Conservation (phyloP, 164 flowering plant species). For the Magnolia officinalis region DNA sequence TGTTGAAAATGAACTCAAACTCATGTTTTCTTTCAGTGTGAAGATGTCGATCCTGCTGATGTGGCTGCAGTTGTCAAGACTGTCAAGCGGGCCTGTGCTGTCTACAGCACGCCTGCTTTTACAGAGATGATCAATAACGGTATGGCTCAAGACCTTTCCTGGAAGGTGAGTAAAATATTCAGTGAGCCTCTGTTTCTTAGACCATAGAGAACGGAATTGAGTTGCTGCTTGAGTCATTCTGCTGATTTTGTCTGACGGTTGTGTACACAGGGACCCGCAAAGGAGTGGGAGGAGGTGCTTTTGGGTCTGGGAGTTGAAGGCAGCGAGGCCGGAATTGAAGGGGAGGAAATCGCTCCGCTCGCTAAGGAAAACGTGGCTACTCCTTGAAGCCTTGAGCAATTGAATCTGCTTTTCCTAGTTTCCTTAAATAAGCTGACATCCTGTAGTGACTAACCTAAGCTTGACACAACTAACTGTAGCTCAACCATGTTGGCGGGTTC, state of each 20-base stretch:
- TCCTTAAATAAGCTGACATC: background rate
- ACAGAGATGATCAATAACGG: slow-evolving; percentile 69
- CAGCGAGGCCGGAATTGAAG: slow-evolving; percentile 63
- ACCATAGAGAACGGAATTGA: background rate
- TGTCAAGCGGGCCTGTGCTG: slow-evolving; percentile 52
- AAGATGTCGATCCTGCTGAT: slow-evolving; percentile 67
- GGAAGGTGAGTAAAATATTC: slow-evolving; percentile 64
- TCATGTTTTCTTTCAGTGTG: slow-evolving; percentile 47
- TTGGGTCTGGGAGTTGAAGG: slow-evolving; percentile 60
- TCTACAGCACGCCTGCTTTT: slow-evolving; percentile 60
- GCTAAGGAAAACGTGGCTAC: slow-evolving; percentile 90
- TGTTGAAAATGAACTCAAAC: background rate
- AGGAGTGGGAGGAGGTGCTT: slow-evolving; percentile 66
- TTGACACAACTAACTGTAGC: background rate
- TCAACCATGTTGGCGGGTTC: background rate
- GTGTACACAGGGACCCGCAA: slow-evolving; percentile 70
- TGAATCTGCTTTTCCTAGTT: background rate
- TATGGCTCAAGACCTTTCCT: slow-evolving; percentile 94
- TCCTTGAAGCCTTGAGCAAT: slow-evolving; percentile 36
- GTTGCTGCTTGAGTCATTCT: background rate
- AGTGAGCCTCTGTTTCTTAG: background rate
- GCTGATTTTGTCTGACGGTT: background rate
- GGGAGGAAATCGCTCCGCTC: slow-evolving; percentile 84
- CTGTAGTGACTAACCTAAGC: background rate
- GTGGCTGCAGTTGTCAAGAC: slow-evolving; percentile 49